phyloP scores from a whole-genome alignment of 805 yeast species.

The Diddensiella transvaalensis region DNA sequence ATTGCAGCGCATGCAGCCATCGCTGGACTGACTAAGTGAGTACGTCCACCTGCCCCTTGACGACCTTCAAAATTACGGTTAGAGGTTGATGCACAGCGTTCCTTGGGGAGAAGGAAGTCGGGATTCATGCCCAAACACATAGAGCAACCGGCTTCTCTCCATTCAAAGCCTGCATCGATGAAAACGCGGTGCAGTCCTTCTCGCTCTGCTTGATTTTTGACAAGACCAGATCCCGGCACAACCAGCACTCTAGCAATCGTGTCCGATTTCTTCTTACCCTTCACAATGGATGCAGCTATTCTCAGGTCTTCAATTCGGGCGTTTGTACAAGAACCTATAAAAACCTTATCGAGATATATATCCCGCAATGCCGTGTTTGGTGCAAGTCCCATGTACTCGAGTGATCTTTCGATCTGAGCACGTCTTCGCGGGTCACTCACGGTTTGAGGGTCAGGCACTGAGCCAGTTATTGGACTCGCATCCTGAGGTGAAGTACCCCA shows the following conservation, averaged over 20 bases:
- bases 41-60: slow-evolving; percentile 94
- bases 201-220: slow-evolving; percentile 84
- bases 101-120: slow-evolving; percentile 88
- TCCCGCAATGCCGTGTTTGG: slow-evolving; percentile 75
- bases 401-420: slow-evolving; percentile 85
- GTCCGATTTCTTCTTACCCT: slow-evolving; percentile 81
- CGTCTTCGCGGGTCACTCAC: slow-evolving; percentile 63
- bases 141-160: slow-evolving; percentile 99
- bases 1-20: slow-evolving; percentile 99
- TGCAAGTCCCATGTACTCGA: slow-evolving; percentile 82
- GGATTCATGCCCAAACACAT: slow-evolving; percentile 99
- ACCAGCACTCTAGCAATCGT: slow-evolving; percentile 73
- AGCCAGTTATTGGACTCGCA: slow-evolving; percentile 86
- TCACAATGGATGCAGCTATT: slow-evolving; percentile 88
- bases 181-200: slow-evolving; percentile 93
- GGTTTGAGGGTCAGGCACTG: slow-evolving; percentile 80
- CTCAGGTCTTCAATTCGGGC: slow-evolving; percentile 95
- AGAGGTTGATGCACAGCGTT: slow-evolving; percentile 97
- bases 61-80: slow-evolving; percentile 99
- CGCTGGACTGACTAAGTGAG: slow-evolving; percentile 97
- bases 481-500: slow-evolving; percentile 99
- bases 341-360: slow-evolving; percentile 81
- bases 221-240: slow-evolving; percentile 96
- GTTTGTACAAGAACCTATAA: slow-evolving; percentile 97
- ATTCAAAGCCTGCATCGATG: slow-evolving; percentile 86